Conservation (phyloP, 768 basidiomycete genomes). For the Naematelia encephala region DNA sequence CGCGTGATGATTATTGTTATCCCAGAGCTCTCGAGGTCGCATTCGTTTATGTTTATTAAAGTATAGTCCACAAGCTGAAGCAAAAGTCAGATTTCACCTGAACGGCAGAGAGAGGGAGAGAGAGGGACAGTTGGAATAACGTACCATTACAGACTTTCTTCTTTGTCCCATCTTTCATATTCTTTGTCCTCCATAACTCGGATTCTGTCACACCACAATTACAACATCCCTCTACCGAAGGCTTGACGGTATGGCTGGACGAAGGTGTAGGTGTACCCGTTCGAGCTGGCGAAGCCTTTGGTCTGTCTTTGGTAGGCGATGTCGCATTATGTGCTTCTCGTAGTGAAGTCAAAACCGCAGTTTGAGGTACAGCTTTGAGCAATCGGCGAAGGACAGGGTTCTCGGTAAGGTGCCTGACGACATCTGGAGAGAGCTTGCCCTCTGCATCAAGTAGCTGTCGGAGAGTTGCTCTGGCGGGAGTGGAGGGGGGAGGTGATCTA, state of each 20-base stretch:
- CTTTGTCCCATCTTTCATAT: constrained; percentile 32
- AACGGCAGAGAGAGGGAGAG: not conserved
- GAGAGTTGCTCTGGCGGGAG: constrained; percentile 32
- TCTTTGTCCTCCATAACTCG: constrained; percentile 32
- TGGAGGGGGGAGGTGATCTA: constrained; percentile 41
- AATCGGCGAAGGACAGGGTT: constrained; percentile 36
- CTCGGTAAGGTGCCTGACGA: constrained; percentile 30
- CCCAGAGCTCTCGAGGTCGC: constrained; percentile 41
- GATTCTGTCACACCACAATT: constrained; percentile 38
- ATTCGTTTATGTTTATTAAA: constrained; percentile 43
- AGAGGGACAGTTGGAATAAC: constrained; percentile 5
- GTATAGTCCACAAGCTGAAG: constrained; percentile 37
- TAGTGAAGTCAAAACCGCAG: constrained; percentile 4
- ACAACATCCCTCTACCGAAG: constrained; percentile 26
- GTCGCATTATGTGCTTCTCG: constrained; percentile 3
- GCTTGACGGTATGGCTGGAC: not conserved
- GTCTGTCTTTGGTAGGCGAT: constrained; percentile 1
- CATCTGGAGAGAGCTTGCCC: constrained; percentile 35
- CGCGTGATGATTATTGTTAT: too few relatives aligned
- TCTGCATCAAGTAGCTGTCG: constrained; percentile 32
- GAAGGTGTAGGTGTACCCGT: constrained; percentile 20
- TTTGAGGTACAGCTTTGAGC: constrained; percentile 34
- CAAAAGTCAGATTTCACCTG: not conserved
- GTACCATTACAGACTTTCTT: constrained; percentile 43
- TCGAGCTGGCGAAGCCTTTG: constrained; percentile 15